These are phyloP conservation scores for Benincasa hispida DNA, from an alignment of 306 rosid species.

Conservation along the genomic window DNA sequence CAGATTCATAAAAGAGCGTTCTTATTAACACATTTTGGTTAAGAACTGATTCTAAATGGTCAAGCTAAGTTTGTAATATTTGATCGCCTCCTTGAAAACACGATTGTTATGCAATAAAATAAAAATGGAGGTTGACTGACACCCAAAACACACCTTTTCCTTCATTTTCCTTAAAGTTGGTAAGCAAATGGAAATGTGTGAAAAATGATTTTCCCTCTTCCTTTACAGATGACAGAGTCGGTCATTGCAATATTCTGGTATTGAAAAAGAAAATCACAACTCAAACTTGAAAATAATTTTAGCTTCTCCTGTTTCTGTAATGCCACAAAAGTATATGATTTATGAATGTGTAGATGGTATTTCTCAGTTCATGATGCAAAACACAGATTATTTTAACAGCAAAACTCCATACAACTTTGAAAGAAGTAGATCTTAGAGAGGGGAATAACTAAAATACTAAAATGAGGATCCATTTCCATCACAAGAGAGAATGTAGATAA, in stretches of 20 bases:
- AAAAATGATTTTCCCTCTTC: not conserved
- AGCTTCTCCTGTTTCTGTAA: not conserved
- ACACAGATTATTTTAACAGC: not conserved
- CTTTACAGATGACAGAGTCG: not conserved
- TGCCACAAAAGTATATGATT: not conserved
- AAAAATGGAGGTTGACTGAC: not conserved
- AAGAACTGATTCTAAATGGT: not conserved
- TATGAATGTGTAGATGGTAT: not conserved
- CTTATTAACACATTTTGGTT: not conserved
- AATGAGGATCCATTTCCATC: not conserved
- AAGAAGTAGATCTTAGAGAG: not conserved
- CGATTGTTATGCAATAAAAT: not conserved
- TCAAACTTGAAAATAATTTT: not conserved
- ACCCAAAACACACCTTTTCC: not conserved
- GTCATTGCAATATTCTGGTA: not conserved
- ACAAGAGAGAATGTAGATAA: not conserved
- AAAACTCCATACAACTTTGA: not conserved
- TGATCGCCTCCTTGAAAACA: not conserved
- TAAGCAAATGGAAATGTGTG: not conserved
- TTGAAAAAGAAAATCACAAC: not conserved
- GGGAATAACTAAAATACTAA: not conserved
- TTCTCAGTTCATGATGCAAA: not conserved
- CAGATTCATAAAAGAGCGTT: not conserved
- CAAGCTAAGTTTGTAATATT: not conserved
- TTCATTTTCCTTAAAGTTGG: not conserved